phyloP scores from a whole-genome alignment of 2,329 filamentous ascomycete species.

The Dendryphion nanum region DNA sequence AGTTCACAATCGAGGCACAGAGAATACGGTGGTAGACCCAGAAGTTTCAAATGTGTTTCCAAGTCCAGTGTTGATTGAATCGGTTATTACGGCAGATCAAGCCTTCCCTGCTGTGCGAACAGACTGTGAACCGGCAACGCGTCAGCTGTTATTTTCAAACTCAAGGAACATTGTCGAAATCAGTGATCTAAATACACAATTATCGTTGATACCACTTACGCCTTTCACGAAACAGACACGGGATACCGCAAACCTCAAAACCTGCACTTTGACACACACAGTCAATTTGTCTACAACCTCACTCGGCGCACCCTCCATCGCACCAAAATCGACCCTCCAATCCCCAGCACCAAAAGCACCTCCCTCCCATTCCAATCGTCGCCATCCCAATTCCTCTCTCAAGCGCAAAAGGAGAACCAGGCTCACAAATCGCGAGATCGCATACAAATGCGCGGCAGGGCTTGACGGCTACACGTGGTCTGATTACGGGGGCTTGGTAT shows the following conservation, averaged over 20 bases:
- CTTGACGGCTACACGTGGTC: conserved; percentile 38
- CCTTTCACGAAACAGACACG: too few relatives aligned
- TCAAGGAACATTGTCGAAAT: too few relatives aligned
- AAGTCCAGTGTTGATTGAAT: not conserved
- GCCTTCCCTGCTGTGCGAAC: too few relatives aligned
- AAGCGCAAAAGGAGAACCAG: conserved; percentile 1
- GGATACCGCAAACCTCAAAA: not conserved
- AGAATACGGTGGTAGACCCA: not conserved
- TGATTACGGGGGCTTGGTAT: conserved; percentile 45
- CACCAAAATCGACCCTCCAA: not conserved
- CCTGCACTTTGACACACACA: not conserved
- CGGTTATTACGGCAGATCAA: not conserved
- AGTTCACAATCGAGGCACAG: not conserved
- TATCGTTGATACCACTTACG: too few relatives aligned
- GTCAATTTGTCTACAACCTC: too few relatives aligned
- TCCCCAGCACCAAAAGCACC: not conserved
- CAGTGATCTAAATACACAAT: too few relatives aligned
- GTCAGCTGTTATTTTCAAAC: too few relatives aligned
- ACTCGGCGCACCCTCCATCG: not conserved
- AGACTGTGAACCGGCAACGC: too few relatives aligned
- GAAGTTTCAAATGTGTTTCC: not conserved
- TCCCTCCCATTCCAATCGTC: not conserved
- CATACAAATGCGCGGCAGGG: conserved; percentile 29
- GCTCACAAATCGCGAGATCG: conserved; percentile 18
- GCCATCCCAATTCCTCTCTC: not conserved